Evolutionary conservation across 148 eudicot genomes (phyloP).

Genomic region (Rhododendron kiyosumense): DNA sequence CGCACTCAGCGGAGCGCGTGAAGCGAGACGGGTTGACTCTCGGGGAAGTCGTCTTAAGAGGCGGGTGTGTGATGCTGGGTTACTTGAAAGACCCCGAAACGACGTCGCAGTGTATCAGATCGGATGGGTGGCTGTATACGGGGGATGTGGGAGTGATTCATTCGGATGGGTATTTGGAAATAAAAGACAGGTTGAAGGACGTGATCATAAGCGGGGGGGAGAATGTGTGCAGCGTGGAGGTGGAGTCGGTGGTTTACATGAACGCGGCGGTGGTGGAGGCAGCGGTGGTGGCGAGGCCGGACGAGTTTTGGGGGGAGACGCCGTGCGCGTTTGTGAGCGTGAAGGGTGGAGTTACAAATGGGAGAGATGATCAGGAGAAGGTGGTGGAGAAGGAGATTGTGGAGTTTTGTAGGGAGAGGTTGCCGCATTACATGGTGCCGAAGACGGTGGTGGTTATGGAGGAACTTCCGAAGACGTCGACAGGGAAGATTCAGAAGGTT

Average conservation of each 20-base stretch:
- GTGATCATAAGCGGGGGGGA: neutral
- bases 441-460: neutral
- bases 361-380: neutral
- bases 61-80: constrained; percentile 1
- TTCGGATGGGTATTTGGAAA: neutral
- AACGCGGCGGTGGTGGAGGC: neutral
- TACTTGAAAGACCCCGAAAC: neutral
- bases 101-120: neutral
- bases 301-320: neutral
- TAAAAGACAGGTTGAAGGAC: neutral
- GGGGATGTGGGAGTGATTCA: neutral
- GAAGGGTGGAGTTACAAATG: neutral
- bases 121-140: neutral
- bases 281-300: neutral
- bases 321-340: neutral
- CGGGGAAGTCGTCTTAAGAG: neutral
- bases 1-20: neutral
- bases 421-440: neutral
- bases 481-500: neutral
- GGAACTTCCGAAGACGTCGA: neutral
- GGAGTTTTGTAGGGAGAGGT: neutral
- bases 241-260: neutral
- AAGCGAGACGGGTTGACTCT: neutral
- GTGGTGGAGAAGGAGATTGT: neutral
- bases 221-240: neutral